Evolutionary conservation across 2,329 filamentous ascomycete genomes (phyloP).

Genomic region (Beauveria varroae): DNA sequence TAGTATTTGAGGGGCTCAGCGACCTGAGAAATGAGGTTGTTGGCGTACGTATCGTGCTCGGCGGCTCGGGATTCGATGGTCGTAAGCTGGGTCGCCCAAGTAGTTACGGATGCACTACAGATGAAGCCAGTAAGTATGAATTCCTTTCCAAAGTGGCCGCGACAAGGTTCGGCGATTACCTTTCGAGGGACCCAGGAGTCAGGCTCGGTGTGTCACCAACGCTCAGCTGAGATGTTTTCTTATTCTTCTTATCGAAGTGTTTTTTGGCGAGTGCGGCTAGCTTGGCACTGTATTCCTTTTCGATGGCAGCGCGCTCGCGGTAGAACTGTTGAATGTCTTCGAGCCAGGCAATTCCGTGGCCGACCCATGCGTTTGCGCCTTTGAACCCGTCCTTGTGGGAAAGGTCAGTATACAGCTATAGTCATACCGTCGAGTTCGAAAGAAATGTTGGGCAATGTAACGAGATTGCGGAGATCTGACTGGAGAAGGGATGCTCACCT

Average conservation of each 20-base stretch:
- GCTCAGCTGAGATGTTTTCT: conserved; percentile 78
- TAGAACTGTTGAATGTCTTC: conserved; percentile 98
- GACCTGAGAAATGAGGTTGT: conserved; percentile 69
- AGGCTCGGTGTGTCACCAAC: conserved; percentile 89
- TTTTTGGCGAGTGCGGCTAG: conserved; percentile 84
- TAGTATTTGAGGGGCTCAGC: conserved; percentile 80
- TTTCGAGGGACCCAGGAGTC: conserved; percentile 92
- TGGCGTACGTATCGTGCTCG: conserved; percentile 81
- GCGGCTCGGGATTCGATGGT: conserved; percentile 81
- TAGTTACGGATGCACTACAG: conserved; percentile 80
- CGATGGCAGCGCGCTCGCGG: conserved; percentile 84
- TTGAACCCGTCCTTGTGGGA: conserved; percentile 81
- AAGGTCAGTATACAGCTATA: conserved; percentile 10
- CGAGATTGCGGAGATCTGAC: not conserved
- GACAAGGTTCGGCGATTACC: conserved; percentile 35
- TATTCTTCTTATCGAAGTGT: conserved; percentile 95
- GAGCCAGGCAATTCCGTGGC: conserved; percentile 85
- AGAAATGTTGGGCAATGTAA: not conserved
- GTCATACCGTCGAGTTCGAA: conserved; percentile 12
- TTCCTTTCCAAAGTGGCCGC: not conserved
- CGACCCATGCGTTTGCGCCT: conserved; percentile 85
- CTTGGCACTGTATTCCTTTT: conserved; percentile 93
- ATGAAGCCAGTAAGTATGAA: not conserved
- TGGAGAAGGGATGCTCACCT: conserved; percentile 46
- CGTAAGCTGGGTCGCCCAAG: conserved; percentile 89